phyloP scores from a whole-genome alignment of 148 eudicot genomes.

The Simmondsia chinensis region DNA sequence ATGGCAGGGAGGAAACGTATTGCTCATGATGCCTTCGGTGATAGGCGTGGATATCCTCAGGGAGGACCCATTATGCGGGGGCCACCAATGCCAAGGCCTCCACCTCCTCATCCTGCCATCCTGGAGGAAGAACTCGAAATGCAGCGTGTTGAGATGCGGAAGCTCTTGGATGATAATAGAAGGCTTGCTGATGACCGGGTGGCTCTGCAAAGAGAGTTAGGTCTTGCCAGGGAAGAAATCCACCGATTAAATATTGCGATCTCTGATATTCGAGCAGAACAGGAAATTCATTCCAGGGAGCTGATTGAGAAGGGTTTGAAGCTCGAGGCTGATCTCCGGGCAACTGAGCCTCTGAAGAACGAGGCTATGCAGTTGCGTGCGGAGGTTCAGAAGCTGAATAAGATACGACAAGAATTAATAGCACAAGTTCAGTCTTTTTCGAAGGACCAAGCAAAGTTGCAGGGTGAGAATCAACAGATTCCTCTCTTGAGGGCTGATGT shows the following conservation, averaged over 20 bases:
- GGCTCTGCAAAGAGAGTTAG: conserved; percentile 68
- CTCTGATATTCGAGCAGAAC: conserved; percentile 69
- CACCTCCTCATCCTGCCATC: conserved; percentile 82
- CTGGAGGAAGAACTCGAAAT: conserved; percentile 94
- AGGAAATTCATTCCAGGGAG: conserved; percentile 70
- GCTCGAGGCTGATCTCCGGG: conserved; percentile 83
- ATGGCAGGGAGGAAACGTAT: conserved; percentile 87
- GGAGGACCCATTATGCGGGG: conserved; percentile 44
- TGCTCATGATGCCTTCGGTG: conserved; percentile 60
- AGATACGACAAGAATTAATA: conserved; percentile 50
- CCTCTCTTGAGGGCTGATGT: conserved; percentile 59
- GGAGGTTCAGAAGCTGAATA: conserved; percentile 66
- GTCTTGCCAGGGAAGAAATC: conserved; percentile 74
- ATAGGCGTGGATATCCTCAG: conserved; percentile 59
- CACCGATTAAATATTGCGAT: conserved; percentile 56
- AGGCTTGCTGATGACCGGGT: conserved; percentile 77
- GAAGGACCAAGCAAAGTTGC: conserved; percentile 57
- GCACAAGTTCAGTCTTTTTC: conserved; percentile 61
- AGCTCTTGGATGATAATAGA: conserved; percentile 72
- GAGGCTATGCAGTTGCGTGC: conserved; percentile 57
- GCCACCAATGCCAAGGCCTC: conserved; percentile 40
- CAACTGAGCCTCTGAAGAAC: conserved; percentile 58
- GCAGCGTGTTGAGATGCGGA: conserved; percentile 65
- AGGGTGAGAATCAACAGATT: conserved; percentile 72
- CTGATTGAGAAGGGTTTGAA: conserved; percentile 75